Conservation (phyloP, 305 asterid species). For the Ajuga reptans region DNA sequence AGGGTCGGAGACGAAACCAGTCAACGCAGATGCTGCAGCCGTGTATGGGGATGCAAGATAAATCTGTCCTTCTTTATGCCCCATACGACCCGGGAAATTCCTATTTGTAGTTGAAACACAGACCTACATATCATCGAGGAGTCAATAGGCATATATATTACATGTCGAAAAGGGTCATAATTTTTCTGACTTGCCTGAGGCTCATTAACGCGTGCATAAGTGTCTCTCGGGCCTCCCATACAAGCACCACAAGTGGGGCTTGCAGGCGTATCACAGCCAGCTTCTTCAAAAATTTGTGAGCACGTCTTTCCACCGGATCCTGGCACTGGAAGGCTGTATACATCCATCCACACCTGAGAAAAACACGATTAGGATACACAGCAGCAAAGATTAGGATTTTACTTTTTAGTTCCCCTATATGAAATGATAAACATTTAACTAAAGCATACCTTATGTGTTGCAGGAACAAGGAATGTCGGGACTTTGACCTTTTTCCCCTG, state of each 20-base stretch:
- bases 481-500: constrained; percentile 89
- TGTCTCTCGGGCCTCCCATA: constrained; percentile 83
- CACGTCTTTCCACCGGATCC: constrained; percentile 90
- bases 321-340: constrained; percentile 67
- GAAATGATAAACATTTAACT: background rate
- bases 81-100: constrained; percentile 90
- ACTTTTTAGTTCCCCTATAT: background rate
- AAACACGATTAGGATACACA: background rate
- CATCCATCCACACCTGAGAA: constrained; percentile 81
- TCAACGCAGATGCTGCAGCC: constrained; percentile 84
- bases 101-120: constrained; percentile 83
- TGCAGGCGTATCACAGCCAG: constrained; percentile 89
- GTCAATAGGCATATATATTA: too few species aligned
- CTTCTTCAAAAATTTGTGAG: constrained; percentile 88
- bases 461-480: constrained; percentile 88
- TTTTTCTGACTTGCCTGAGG: constrained; percentile 80
- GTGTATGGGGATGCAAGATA: constrained; percentile 93
- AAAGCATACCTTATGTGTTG: constrained; percentile 72
- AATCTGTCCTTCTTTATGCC: constrained; percentile 88
- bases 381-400: background rate
- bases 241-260: constrained; percentile 94
- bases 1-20: constrained; percentile 82
- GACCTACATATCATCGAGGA: constrained; percentile 56
- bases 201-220: constrained; percentile 85
- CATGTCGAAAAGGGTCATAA: too few species aligned